phyloP scores from a whole-genome alignment of 805 yeast species.

The Torulaspora quercuum region DNA sequence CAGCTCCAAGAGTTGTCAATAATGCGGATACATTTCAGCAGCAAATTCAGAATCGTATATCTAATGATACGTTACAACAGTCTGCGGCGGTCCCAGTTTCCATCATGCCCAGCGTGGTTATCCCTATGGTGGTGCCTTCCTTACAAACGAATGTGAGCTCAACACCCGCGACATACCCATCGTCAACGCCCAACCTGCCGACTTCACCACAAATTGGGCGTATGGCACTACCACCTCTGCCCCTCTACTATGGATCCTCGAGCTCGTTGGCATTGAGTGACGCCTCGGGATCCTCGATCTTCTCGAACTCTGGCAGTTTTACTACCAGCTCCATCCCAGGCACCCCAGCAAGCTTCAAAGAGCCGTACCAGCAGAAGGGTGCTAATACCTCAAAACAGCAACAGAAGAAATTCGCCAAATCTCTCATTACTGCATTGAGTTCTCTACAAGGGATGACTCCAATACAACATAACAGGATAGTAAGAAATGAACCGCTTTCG shows the following conservation, averaged over 20 bases:
- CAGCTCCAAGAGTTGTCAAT: conserved; percentile 1
- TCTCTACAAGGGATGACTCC: conserved; percentile 25
- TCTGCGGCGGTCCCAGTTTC: no score
- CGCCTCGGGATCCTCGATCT: conserved; percentile 15
- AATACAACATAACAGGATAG: conserved; percentile 10
- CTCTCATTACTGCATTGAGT: conserved; percentile 19
- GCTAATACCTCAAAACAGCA: conserved; percentile 4
- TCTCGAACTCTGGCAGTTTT: conserved; percentile 14
- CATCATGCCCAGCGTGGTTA: conserved; percentile 8
- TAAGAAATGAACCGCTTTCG: conserved; percentile 14
- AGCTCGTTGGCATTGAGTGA: conserved; percentile 24
- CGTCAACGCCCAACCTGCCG: conserved; percentile 1
- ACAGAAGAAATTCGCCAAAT: conserved; percentile 18
- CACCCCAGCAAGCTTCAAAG: conserved; percentile 13
- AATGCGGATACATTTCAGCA: conserved; percentile 1
- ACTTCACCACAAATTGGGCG: conserved; percentile 7
- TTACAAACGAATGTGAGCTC: not conserved
- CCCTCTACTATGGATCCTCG: conserved; percentile 12
- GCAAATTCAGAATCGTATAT: conserved; percentile 3
- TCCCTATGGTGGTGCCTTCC: conserved; percentile 14
- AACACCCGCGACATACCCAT: conserved; percentile 1
- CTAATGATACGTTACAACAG: no score
- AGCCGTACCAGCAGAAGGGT: conserved; percentile 3
- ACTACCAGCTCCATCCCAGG: conserved; percentile 9
- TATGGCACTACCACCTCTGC: conserved; percentile 15